phyloP scores from a whole-genome alignment of 208 protist species.

The Trypanosomatidae sp. region DNA sequence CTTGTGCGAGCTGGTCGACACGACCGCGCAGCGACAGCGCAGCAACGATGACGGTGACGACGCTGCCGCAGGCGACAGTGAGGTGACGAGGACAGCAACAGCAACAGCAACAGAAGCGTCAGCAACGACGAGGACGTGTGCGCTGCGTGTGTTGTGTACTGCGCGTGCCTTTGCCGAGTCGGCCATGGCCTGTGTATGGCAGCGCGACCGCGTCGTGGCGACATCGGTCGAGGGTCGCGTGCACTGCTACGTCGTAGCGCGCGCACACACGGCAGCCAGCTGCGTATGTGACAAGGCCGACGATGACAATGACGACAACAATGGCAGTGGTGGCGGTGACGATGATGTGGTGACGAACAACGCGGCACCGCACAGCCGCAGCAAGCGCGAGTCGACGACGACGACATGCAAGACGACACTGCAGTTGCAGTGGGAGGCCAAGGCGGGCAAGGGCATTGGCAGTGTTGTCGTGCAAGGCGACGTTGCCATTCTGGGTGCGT shows the following conservation, averaged over 20 bases:
- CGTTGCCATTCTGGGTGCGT: constrained; percentile 42
- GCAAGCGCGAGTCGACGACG: background rate
- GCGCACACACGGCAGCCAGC: background rate
- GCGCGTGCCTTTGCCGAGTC: constrained; percentile 62
- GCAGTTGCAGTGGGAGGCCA: constrained; percentile 22
- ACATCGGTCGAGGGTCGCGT: constrained; percentile 55
- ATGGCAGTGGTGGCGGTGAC: too few relatives aligned
- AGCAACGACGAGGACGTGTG: background rate
- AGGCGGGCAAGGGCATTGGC: constrained; percentile 46
- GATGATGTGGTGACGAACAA: background rate
- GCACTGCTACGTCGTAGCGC: constrained; percentile 33
- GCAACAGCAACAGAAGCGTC: background rate
- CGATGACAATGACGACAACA: constrained; percentile 1
- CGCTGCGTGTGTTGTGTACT: constrained; percentile 11
- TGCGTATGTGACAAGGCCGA: background rate
- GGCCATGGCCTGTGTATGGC: constrained; percentile 44
- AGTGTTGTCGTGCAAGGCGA: constrained; percentile 28
- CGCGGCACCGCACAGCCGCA: background rate
- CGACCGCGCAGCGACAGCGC: background rate
- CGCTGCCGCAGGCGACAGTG: background rate
- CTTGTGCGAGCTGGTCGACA: constrained; percentile 11
- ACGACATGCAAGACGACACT: constrained; percentile 7
- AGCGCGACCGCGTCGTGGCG: constrained; percentile 14
- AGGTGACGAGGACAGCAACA: background rate
- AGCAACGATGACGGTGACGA: background rate